phyloP scores from a whole-genome alignment of 1,284 basidiomycete genomes.

The Porogramme epimiltina region DNA sequence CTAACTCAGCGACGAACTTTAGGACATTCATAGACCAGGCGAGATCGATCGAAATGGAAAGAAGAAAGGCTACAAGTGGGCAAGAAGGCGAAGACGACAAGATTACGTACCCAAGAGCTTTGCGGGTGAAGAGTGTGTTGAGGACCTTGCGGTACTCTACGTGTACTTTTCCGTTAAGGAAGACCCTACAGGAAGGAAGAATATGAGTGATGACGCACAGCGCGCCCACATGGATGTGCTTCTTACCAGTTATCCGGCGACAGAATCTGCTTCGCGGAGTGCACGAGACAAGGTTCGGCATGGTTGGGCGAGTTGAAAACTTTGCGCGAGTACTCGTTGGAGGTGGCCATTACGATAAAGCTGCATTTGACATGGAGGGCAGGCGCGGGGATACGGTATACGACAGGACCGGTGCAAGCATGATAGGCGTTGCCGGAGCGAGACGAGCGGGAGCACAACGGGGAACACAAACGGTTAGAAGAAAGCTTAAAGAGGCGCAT shows the following conservation, averaged over 20 bases:
- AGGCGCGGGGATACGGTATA: neutral
- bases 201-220: slow-evolving; percentile 3
- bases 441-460: neutral
- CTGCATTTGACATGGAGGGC: slow-evolving; percentile 40
- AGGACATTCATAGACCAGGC: too few species aligned
- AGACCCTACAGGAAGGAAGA: slow-evolving; percentile 68
- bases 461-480: slow-evolving; percentile 16
- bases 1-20: too few species aligned
- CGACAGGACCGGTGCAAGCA: neutral
- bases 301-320: slow-evolving; percentile 90
- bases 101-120: slow-evolving; percentile 76
- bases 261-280: slow-evolving; percentile 90
- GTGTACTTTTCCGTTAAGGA: slow-evolving; percentile 92
- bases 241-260: slow-evolving; percentile 88
- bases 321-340: slow-evolving; percentile 89
- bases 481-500: slow-evolving; percentile 11
- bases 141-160: slow-evolving; percentile 93
- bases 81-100: neutral
- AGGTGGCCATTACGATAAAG: slow-evolving; percentile 96
- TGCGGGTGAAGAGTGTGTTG: slow-evolving; percentile 93
- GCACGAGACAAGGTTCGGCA: slow-evolving; percentile 92
- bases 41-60: too few species aligned
- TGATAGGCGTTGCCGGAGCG: too few species aligned
- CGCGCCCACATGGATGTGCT: neutral
- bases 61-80: neutral